Base-by-base conservation (phyloP, 78 protist genomes). In the Reticulomyxa filosa region DNA sequence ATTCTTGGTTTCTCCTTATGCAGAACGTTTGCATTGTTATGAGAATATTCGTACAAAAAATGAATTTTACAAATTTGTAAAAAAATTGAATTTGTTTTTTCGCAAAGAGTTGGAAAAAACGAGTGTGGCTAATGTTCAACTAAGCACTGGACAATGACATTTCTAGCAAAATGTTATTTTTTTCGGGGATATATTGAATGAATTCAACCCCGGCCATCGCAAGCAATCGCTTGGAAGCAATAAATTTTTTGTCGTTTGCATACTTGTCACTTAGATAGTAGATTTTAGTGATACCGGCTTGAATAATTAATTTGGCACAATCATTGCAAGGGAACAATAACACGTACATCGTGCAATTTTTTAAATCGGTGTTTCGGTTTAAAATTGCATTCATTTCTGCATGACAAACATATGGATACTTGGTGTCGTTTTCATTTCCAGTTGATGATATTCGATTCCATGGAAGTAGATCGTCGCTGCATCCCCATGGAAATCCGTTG, bases 401-500 rank as follows among this genome's bases (percentile, higher is more conserved):
- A 39, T 82, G 83, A 51, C 78, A 72, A 42, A 82, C 87, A 36
- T 70, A 82, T 20, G 72, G 70, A 50, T 75, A 75, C 59, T 80
- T 80, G 1, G 85, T 80, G 66, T 80, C 73, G 27, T 75, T 74
- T n/a, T 2, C 27, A n/a, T n/a, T n/a, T 17, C 20, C 2, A 22
- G 35, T 6, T 33, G 25, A 56, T 2, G 0, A 20, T 4, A 25
- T 56, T 1, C 65, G 36, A 52, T 30, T 25, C 77, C 77, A 73
- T 1, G 77, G 72, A 25, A 76, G 72, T 3, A 11, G 46, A 62
- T 81, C 82, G 36, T 81, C 86, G 64, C 25, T 6, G 72, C 78
- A 73, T 3, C 86, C 86, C n/a, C 26, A 39, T 3, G 86, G 86
- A 69, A 81, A 70, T 2, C 86, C 86, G 50, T 81, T 81, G 72